A percentile compares a stretch with the other conserved stretches of the same genome.
phyloP scores from a whole-genome alignment of 2,329 filamentous ascomycete genomes.

The Ceratocystis diversiconidia region DNA sequence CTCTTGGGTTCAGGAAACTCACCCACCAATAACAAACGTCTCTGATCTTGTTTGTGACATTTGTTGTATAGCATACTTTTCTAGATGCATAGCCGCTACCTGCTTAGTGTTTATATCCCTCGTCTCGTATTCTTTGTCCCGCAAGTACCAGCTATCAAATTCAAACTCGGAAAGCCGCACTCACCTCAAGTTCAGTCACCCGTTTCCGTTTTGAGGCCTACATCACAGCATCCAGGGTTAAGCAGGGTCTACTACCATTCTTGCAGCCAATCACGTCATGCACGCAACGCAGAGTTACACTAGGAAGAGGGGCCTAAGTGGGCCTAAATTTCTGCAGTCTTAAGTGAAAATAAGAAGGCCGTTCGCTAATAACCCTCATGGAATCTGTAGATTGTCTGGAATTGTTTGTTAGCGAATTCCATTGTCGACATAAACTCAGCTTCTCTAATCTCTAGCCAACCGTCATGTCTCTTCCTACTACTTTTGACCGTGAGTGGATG shows the following conservation, averaged over 20 bases:
- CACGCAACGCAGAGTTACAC: neutral
- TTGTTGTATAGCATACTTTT: neutral
- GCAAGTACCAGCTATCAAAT: too few species aligned
- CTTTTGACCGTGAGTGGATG: constrained; percentile 40
- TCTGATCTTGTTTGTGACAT: neutral
- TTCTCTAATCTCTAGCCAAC: neutral
- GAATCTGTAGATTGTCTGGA: neutral
- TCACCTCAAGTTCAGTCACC: too few species aligned
- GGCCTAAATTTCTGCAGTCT: constrained; percentile 1
- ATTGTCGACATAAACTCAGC: neutral
- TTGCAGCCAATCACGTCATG: neutral
- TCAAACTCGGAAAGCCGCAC: too few species aligned
- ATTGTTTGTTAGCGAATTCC: neutral
- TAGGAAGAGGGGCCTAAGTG: neutral
- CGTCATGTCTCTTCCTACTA: constrained; percentile 34
- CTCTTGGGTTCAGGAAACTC: neutral
- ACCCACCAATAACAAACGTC: neutral
- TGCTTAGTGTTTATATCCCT: too few species aligned
- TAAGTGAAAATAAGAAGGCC: neutral
- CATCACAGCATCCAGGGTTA: neutral
- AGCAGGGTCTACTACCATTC: neutral
- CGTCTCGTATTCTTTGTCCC: too few species aligned
- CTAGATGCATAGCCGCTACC: too few species aligned
- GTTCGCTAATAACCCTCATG: too few species aligned
- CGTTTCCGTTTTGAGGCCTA: too few species aligned